A percentile compares a stretch with the other conserved stretches of the same genome.
Evolutionary conservation across 2,329 filamentous ascomycete genomes (phyloP).

Genomic region (Nothophoma quercina): DNA sequence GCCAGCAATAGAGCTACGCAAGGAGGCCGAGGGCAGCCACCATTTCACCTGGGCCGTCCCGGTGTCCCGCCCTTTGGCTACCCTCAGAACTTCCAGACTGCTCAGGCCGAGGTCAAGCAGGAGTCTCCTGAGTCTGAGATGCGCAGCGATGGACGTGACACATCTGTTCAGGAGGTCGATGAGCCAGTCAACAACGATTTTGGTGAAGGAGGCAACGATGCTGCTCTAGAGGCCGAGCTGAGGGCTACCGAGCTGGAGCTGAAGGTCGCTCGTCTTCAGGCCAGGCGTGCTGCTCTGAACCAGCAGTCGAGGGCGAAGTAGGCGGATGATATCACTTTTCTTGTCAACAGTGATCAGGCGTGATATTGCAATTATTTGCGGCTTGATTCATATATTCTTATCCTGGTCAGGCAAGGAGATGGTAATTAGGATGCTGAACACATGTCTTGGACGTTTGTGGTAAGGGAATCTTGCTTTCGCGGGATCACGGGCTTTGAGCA

Average conservation of each 20-base stretch:
- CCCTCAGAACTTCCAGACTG: neutral
- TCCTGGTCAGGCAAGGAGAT: too few species aligned
- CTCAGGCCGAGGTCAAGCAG: conserved; percentile 23
- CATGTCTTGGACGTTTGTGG: too few species aligned
- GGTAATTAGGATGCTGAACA: too few species aligned
- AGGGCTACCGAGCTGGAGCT: conserved; percentile 22
- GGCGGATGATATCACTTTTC: neutral
- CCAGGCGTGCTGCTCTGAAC: conserved; percentile 11
- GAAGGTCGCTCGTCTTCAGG: conserved; percentile 23
- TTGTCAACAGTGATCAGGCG: neutral
- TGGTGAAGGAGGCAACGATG: conserved; percentile 2
- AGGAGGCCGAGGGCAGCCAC: neutral
- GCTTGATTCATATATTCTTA: too few species aligned
- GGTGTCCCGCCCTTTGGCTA: neutral
- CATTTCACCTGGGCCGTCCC: neutral
- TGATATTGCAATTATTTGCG: too few species aligned
- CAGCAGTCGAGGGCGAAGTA: conserved; percentile 6
- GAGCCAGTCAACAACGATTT: neutral
- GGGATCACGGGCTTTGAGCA: too few species aligned
- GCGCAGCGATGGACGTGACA: conserved; percentile 9
- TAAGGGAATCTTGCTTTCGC: too few species aligned
- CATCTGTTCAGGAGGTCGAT: conserved; percentile 6
- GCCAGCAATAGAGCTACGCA: neutral
- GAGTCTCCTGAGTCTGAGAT: conserved; percentile 23
- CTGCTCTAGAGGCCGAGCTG: conserved; percentile 21